Conservation (phyloP, 192 early-diverging fungal genomes). For the Dimargaris cristalligena region DNA sequence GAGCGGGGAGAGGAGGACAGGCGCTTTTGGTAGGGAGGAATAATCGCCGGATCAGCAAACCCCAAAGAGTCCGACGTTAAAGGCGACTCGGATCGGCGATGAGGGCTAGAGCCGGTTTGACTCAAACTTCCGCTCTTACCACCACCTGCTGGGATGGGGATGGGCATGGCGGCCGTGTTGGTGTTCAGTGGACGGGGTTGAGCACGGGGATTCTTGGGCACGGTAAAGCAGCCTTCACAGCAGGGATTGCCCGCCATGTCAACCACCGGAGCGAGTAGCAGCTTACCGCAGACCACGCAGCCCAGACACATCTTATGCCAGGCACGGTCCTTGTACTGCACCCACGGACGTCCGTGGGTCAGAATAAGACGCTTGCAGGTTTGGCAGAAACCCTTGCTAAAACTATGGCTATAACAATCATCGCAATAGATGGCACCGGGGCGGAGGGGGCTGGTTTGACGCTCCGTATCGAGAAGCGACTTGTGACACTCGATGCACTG, state of each 20-base stretch:
- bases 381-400: slow-evolving; percentile 26
- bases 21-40: background rate
- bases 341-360: slow-evolving; percentile 29
- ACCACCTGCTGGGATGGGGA: background rate
- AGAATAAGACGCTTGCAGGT: slow-evolving; percentile 27
- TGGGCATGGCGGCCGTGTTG: background rate
- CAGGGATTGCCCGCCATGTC: slow-evolving; percentile 21
- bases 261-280: slow-evolving; percentile 23
- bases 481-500: slow-evolving; percentile 21
- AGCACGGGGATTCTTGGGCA: background rate
- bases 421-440: slow-evolving; percentile 25
- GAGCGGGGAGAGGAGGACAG: slow-evolving; percentile 6
- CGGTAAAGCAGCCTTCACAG: slow-evolving; percentile 29
- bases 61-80: background rate
- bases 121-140: no score
- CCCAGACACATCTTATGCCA: slow-evolving; percentile 35
- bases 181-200: slow-evolving; percentile 5
- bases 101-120: no score
- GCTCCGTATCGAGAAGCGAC: slow-evolving; percentile 19
- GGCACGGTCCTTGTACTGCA: slow-evolving; percentile 23
- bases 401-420: slow-evolving; percentile 29
- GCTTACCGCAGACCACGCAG: slow-evolving; percentile 20
- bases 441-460: slow-evolving; percentile 27
- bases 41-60: background rate
- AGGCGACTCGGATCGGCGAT: background rate